These are phyloP conservation scores for Mycogone perniciosa DNA, from an alignment of 2,329 filamentous ascomycete genomes.

Conservation along the genomic window DNA sequence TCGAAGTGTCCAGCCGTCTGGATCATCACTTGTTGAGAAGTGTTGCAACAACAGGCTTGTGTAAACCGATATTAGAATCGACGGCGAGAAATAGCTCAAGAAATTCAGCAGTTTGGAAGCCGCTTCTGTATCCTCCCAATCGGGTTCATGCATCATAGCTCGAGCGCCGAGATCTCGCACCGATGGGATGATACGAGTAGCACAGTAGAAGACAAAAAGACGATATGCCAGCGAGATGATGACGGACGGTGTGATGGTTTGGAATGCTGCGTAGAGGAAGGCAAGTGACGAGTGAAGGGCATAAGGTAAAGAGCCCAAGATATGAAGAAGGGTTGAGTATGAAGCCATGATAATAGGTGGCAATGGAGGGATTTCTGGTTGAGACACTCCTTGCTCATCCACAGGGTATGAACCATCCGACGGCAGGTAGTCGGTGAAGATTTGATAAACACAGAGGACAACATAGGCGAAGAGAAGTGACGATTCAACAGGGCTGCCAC, in stretches of 20 bases:
- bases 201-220: slow-evolving; percentile 90
- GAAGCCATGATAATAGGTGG: slow-evolving; percentile 98
- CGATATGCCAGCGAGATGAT: slow-evolving; percentile 93
- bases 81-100: slow-evolving; percentile 89
- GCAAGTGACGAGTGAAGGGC: slow-evolving; percentile 78
- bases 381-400: slow-evolving; percentile 44
- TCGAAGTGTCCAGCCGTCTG: slow-evolving; percentile 75
- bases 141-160: slow-evolving; percentile 76
- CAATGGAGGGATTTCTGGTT: slow-evolving; percentile 91
- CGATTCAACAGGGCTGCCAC: slow-evolving; percentile 91
- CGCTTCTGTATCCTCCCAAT: slow-evolving; percentile 76
- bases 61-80: slow-evolving; percentile 91
- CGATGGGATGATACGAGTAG: slow-evolving; percentile 90
- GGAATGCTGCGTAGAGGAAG: slow-evolving; percentile 84
- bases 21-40: slow-evolving; percentile 70
- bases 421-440: slow-evolving; percentile 95
- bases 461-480: slow-evolving; percentile 94
- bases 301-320: slow-evolving; percentile 74
- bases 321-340: slow-evolving; percentile 83
- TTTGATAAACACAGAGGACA: slow-evolving; percentile 98
- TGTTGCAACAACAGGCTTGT: slow-evolving; percentile 94
- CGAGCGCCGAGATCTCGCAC: slow-evolving; percentile 80
- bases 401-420: slow-evolving; percentile 56
- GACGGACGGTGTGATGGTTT: slow-evolving; percentile 91
- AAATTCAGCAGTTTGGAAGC: slow-evolving; percentile 75